phyloP scores from a whole-genome alignment of 371 early-diverging fungal genomes.

The Chytridium lagenaria region DNA sequence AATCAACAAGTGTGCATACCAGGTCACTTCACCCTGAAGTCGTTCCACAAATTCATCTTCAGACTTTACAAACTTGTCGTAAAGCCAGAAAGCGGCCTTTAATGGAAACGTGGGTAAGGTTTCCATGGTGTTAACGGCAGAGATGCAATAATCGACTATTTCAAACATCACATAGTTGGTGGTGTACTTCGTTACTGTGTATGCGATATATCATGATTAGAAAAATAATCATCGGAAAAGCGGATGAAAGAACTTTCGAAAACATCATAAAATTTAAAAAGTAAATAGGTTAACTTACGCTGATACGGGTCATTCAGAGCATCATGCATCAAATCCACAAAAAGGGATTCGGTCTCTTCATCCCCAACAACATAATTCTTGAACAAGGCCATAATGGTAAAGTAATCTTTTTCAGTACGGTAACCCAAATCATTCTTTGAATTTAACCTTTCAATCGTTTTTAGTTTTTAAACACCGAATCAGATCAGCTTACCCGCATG shows the following conservation, averaged over 20 bases:
- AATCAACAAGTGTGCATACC: too few relatives aligned
- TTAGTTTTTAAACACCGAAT: too few relatives aligned
- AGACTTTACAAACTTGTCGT: background rate
- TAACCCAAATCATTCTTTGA: background rate
- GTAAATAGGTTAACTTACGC: background rate
- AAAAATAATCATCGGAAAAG: too few relatives aligned
- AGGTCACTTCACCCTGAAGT: too few relatives aligned
- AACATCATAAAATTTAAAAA: background rate
- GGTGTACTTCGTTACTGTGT: background rate
- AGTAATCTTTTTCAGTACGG: constrained; percentile 3
- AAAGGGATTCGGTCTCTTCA: background rate
- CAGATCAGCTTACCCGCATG: constrained; percentile 1
- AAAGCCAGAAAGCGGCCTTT: background rate
- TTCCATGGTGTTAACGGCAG: background rate
- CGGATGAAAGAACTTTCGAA: background rate
- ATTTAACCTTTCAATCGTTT: background rate
- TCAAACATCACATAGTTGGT: background rate
- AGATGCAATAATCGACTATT: background rate
- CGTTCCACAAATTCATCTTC: too few relatives aligned
- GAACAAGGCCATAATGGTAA: background rate
- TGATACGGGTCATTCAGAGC: background rate
- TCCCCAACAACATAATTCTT: background rate
- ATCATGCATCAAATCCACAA: background rate
- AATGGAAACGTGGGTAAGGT: background rate
- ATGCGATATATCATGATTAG: too few relatives aligned